Conservation (phyloP, 2,329 filamentous ascomycete species). For the Fusarium pseudocircinatum region DNA sequence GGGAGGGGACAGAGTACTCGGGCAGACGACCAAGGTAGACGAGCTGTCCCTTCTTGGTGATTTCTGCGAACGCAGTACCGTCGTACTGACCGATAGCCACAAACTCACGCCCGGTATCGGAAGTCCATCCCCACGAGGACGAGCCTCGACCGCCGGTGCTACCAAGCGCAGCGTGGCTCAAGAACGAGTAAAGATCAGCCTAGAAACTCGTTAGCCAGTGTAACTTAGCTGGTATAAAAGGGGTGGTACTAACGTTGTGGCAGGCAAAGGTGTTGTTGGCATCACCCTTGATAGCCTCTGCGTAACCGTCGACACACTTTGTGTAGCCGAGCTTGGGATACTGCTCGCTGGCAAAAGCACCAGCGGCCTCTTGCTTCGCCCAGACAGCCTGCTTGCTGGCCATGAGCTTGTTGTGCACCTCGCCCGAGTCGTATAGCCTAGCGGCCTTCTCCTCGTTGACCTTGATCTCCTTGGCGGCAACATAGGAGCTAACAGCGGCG, state of each 20-base stretch:
- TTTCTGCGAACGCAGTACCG: conserved; percentile 61
- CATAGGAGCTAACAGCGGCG: conserved; percentile 13
- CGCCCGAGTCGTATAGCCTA: conserved; percentile 31
- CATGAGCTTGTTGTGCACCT: conserved; percentile 35
- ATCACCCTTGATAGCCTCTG: conserved; percentile 56
- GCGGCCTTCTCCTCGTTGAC: conserved; percentile 19
- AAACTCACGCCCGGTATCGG: conserved; percentile 59
- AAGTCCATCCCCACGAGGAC: conserved; percentile 59
- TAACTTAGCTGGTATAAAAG: fast-evolving
- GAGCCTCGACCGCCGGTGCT: conserved; percentile 51
- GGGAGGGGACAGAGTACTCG: conserved; percentile 49
- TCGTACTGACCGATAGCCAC: conserved; percentile 60
- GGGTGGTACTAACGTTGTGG: conserved; percentile 50
- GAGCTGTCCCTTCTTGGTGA: conserved; percentile 55
- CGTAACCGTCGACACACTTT: conserved; percentile 54
- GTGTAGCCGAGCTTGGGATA: conserved; percentile 52
- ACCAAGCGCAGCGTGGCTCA: conserved; percentile 63
- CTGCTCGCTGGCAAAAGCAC: conserved; percentile 47
- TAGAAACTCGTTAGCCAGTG: neutral
- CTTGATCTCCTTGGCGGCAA: conserved; percentile 32
- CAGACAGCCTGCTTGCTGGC: conserved; percentile 44
- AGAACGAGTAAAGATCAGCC: conserved; percentile 64
- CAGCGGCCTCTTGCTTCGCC: conserved; percentile 47
- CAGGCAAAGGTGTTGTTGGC: conserved; percentile 59
- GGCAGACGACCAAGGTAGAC: conserved; percentile 58